Evolutionary conservation across 495 filamentous ascomycete species (phyloP), one percentile per base, ranked within the genome.

Genomic region (Apiosordaria backusii): DNA sequence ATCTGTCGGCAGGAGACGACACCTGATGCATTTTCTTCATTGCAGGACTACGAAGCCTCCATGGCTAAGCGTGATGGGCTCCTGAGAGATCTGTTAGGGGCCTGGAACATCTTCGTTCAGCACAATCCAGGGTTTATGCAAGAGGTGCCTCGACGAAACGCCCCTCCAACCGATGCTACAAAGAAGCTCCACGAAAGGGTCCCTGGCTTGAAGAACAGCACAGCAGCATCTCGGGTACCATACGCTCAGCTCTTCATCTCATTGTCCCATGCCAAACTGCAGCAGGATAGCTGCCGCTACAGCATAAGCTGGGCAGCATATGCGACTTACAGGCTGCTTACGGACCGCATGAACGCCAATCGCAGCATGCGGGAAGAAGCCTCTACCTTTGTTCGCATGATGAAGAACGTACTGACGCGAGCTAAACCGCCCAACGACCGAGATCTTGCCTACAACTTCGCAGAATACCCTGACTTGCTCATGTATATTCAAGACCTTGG

Each of bases 251-350:
- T 23, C 22, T 55, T 55, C n/a, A 21, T 23, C n/a, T 55, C n/a
- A 19, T n/a, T 55, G 27, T 59, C 24, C 23, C 57, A 9, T 29
- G 58, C 29, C 16, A 67, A 74, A 23, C 71, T 74, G 22, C 63
- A 65, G n/a, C 53, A 55, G 29, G 69, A 66, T 35, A 59, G 40
- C 16, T 64, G 62, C 9, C 50, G 73, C 9, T 61, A 61, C 58
- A 50, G 69, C 18, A 62, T 75, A 16, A 69, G 73, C 15, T 60
- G 74, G 6, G 72, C 74, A 10, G 80, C 79, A 6, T 76, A 82
- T 59, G 77, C 77, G 21, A 83, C 81, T 0, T 81, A 78, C 66
- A 68, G 66, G 19, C 60, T 84, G 60, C 67, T 84, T 6, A 73
- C 74, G 23, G 75, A 80, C 52, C 64, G 66, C 10, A 60, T 69